Percentiles rank a stretch among this genome's conserved stretches.
Conservation (phyloP, 345 rosid genomes). For the Crucihimalaya himalaica region DNA sequence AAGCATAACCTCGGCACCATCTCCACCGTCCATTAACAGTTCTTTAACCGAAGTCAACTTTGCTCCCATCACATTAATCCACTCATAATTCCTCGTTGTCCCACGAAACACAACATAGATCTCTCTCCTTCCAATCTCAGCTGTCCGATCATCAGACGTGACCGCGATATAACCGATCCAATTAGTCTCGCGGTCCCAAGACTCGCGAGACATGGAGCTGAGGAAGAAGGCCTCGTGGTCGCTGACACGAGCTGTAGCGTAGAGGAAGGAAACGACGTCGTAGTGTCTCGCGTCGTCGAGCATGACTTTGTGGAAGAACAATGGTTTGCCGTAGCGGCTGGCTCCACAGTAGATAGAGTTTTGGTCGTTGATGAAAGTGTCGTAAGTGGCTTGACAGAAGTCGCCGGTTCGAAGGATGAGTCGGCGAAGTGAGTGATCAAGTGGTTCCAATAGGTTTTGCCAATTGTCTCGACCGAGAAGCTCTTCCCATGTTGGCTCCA, state of each 20-base stretch:
- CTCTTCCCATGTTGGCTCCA: constrained; percentile 58
- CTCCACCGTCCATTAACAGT: constrained; percentile 30
- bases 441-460: constrained; percentile 70
- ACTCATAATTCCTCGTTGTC: constrained; percentile 78
- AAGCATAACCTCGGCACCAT: constrained; percentile 66
- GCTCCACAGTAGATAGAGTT: constrained; percentile 80
- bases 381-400: constrained; percentile 89
- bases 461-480: constrained; percentile 65
- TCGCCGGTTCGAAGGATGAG: constrained; percentile 83
- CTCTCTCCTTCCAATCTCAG: constrained; percentile 65
- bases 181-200: constrained; percentile 92
- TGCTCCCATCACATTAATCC: constrained; percentile 70
- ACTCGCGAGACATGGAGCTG: constrained; percentile 66
- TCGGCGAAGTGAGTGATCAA: constrained; percentile 60
- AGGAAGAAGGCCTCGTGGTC: constrained; percentile 62
- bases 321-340: constrained; percentile 71
- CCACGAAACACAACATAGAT: constrained; percentile 77
- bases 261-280: constrained; percentile 58
- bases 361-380: constrained; percentile 80
- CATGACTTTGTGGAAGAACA: constrained; percentile 64
- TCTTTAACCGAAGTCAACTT: constrained; percentile 48
- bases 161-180: constrained; percentile 87
- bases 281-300: constrained; percentile 59
- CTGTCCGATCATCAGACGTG: constrained; percentile 54
- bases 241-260: constrained; percentile 73